Evolutionary conservation across 1,284 basidiomycete species (phyloP), one percentile per base, ranked within the genome.

Genomic region (Lignosus rhinocerotis): DNA sequence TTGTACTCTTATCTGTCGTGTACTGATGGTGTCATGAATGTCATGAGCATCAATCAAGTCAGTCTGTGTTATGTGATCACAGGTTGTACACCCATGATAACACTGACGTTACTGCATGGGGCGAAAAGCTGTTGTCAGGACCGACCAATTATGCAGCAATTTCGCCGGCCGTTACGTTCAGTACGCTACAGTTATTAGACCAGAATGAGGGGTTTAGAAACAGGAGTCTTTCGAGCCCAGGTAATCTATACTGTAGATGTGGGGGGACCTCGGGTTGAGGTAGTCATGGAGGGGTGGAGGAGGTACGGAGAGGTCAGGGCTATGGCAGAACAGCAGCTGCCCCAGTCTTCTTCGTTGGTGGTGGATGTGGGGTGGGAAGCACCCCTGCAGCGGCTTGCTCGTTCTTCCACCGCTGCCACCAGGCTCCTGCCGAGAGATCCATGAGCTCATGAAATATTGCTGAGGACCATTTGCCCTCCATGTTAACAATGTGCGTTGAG

Each of bases 401-500:
- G 2, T 72, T 72, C 66, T 85, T 85, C 79, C 83, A 84, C 52
- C 75, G 72, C 54, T 71, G 72, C 88, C 88, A 91, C 3, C 79
- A 70, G 5, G 80, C 72, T 4, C 82, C 83, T 0, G 86, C 88
- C 4, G 82, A 83, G 2, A 78, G 59, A 41, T 87, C 82, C 85
- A 91, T 87, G 33, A 91, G 76, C 61, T 90, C 85, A 61, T 81
- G 77, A 43, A 86, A 72, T 36, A 91, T 90, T 9, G 78, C 71
- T 0, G 83, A 81, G 5, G 88, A 90, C 81, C 81, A 83, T 71
- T 89, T 90, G 32, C 79, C 72, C n/a, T 82, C 73, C 70, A 90
- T 75, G 65, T 83, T 73, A 25, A 91, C 66, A 2, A 69, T 80
- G 55, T 76, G 67, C 25, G 73, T 73, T 30, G 71, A 68, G n/a